These are phyloP conservation scores for Baorangia bicolor DNA, from an alignment of 768 basidiomycete species.

Conservation along the genomic window DNA sequence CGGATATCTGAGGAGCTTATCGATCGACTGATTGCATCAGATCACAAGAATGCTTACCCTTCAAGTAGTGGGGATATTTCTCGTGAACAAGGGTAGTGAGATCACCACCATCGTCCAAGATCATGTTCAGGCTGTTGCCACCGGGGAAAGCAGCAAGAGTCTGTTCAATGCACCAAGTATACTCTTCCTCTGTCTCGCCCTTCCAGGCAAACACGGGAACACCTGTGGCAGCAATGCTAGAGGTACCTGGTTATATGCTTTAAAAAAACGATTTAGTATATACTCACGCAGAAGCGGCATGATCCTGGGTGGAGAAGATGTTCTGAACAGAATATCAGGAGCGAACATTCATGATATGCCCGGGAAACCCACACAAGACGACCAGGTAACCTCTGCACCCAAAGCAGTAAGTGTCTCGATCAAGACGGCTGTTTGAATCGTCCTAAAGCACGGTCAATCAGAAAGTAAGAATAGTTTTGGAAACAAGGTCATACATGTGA, in stretches of 20 bases:
- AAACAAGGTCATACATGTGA: slow-evolving; percentile 71
- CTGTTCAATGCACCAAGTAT: slow-evolving; percentile 97
- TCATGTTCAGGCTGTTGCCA: slow-evolving; percentile 92
- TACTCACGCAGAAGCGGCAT: slow-evolving; percentile 93
- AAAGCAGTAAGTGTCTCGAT: slow-evolving; percentile 96
- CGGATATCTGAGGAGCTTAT: slow-evolving; percentile 58
- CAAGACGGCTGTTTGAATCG: slow-evolving; percentile 97
- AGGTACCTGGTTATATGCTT: slow-evolving; percentile 1
- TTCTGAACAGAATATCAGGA: slow-evolving; percentile 51
- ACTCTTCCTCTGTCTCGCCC: slow-evolving; percentile 99
- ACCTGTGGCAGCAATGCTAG: slow-evolving; percentile 93
- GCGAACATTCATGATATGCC: not conserved
- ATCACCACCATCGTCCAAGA: slow-evolving; percentile 98
- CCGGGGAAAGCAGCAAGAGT: slow-evolving; percentile 84
- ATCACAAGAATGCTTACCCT: slow-evolving; percentile 42
- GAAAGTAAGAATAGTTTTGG: not conserved
- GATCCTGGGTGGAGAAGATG: slow-evolving; percentile 99
- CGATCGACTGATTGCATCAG: not conserved
- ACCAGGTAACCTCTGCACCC: slow-evolving; percentile 98
- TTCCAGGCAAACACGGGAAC: slow-evolving; percentile 99
- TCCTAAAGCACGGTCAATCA: slow-evolving; percentile 53
- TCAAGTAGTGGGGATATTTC: slow-evolving; percentile 89
- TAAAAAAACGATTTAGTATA: not conserved
- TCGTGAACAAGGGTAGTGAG: slow-evolving; percentile 94
- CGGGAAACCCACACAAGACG: slow-evolving; percentile 75